phyloP scores from a whole-genome alignment of 2,329 filamentous ascomycete genomes.

The Cercospora berteroae region DNA sequence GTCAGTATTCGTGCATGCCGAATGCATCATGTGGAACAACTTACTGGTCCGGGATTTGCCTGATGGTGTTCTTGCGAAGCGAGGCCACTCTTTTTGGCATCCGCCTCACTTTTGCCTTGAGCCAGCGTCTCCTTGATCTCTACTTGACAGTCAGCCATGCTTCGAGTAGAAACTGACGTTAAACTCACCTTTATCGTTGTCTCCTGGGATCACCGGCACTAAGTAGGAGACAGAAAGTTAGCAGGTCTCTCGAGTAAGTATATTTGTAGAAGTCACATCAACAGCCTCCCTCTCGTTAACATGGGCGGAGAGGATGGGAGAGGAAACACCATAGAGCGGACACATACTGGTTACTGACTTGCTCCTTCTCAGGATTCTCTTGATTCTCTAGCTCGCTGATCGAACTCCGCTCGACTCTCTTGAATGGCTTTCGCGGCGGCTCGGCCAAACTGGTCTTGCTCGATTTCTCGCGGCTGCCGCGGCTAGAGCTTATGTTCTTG shows the following conservation, averaged over 20 bases:
- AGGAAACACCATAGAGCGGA: background rate
- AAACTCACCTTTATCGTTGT: conserved; percentile 23
- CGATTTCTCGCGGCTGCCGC: background rate
- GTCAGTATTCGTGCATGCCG: background rate
- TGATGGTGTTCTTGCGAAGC: conserved; percentile 42
- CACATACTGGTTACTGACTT: conserved; percentile 9
- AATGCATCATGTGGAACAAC: background rate
- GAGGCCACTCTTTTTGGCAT: conserved; percentile 25
- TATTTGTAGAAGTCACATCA: background rate
- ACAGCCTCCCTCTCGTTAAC: background rate
- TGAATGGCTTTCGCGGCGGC: conserved; percentile 1
- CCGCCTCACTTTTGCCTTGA: conserved; percentile 21
- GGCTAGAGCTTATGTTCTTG: background rate
- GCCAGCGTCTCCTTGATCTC: conserved; percentile 26
- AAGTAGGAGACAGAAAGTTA: background rate
- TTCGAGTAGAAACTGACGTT: background rate
- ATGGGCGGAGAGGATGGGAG: background rate
- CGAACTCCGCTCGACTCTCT: background rate
- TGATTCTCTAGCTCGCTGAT: background rate
- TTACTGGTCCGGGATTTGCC: conserved; percentile 46
- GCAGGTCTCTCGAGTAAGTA: background rate
- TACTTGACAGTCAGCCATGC: conserved; percentile 1
- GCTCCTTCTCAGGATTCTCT: background rate
- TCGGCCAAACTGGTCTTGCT: background rate
- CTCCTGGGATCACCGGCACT: conserved; percentile 27